Evolutionary conservation across 805 yeast species (phyloP).

Genomic region (Clavispora vitiphila): DNA sequence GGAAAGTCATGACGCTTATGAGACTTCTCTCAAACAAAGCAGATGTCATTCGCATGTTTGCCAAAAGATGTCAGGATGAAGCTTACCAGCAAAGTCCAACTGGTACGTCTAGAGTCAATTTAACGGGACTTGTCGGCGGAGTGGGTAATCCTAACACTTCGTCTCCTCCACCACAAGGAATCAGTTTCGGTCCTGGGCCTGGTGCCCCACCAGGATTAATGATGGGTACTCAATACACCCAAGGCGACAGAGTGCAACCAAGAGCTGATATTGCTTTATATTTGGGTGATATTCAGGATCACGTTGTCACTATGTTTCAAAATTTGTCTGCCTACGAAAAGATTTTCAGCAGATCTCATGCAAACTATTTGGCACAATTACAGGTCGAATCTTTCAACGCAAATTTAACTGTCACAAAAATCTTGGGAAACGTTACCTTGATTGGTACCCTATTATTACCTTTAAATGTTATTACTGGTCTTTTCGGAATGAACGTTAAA

Average conservation of each 20-base stretch:
- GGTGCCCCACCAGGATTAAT: constrained; percentile 23
- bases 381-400: constrained; percentile 90
- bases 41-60: constrained; percentile 93
- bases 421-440: constrained; percentile 83
- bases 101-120: constrained; percentile 16
- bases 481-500: constrained; percentile 92
- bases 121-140: constrained; percentile 8
- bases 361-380: constrained; percentile 87
- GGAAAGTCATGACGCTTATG: constrained; percentile 89
- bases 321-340: constrained; percentile 86
- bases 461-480: constrained; percentile 81
- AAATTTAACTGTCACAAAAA: constrained; percentile 77
- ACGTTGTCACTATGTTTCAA: constrained; percentile 93
- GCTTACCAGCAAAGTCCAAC: constrained; percentile 17
- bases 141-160: background rate
- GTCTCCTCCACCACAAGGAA: constrained; percentile 20
- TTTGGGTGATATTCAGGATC: constrained; percentile 95
- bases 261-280: constrained; percentile 88
- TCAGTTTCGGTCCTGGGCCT: constrained; percentile 33
- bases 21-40: constrained; percentile 89
- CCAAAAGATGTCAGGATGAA: constrained; percentile 87
- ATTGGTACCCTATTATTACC: constrained; percentile 90
- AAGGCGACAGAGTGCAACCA: constrained; percentile 44
- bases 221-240: constrained; percentile 11
- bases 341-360: constrained; percentile 85